Conservation (phyloP, 2,329 filamentous ascomycete species). For the Colletotrichum sp. region DNA sequence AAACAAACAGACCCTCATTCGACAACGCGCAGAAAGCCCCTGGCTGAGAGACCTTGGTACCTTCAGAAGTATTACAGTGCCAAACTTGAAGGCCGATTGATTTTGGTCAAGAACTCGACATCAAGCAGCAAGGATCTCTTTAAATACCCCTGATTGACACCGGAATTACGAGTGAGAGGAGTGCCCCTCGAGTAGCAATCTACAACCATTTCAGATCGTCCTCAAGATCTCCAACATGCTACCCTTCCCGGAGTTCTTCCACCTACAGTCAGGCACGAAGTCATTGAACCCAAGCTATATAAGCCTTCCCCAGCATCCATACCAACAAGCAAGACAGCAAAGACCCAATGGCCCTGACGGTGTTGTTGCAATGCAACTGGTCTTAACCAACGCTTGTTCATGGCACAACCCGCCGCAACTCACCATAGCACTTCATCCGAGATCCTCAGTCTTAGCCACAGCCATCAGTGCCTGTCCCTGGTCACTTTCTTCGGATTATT, state of each 20-base stretch:
- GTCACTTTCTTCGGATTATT: background rate
- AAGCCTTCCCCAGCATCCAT: background rate
- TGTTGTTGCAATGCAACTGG: background rate
- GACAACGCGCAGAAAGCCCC: too few relatives aligned
- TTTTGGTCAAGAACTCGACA: too few relatives aligned
- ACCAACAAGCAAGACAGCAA: background rate
- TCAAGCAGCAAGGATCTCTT: too few relatives aligned
- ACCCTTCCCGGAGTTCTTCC: rapidly evolving
- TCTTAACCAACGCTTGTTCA: background rate
- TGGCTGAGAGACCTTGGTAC: too few relatives aligned
- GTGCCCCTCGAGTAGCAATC: too few relatives aligned
- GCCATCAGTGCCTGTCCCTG: background rate
- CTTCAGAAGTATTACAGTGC: too few relatives aligned
- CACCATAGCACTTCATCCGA: background rate
- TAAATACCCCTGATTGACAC: too few relatives aligned
- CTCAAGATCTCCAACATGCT: background rate
- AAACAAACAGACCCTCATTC: too few relatives aligned
- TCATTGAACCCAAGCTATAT: background rate
- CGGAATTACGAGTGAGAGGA: too few relatives aligned
- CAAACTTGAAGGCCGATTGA: too few relatives aligned
- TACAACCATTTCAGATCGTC: background rate
- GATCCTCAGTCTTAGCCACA: background rate
- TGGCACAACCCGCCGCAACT: background rate
- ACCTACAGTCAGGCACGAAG: background rate
- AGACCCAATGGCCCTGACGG: background rate